Evolutionary conservation across 495 filamentous ascomycete genomes (phyloP), one percentile per base, ranked within the genome.

Genomic region (Annulohypoxylon maeteangense): DNA sequence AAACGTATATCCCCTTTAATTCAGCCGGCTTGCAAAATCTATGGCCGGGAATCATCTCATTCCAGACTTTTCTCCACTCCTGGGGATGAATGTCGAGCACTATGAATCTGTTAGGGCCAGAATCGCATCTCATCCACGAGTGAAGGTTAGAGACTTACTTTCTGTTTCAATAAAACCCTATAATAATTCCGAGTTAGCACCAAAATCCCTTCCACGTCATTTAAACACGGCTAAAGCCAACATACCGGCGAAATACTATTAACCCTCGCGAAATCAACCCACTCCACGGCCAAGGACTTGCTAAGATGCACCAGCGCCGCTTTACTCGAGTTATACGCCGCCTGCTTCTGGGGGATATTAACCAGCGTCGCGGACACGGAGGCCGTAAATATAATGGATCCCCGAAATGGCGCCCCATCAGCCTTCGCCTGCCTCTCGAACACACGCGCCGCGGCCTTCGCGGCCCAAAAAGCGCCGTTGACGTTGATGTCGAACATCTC

Each of bases 401-500:
- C 91, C 2, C 91, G 90, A 74, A 81, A 90, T 42, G 90, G 78
- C 51, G 89, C 87, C 1, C 74, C 59, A 18, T 53, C 74, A 5
- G 59, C 63, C 63, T 71, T 65, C 12, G 65, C 38, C 64, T 76
- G 90, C 62, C 82, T 85, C 72, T 92, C 86, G 86, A 93, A 93
- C 69, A 91, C 87, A 72, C 88, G 87, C 27, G 91, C 91, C 12
- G 87, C 88, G 22, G 89, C 89, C 71, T 90, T 87, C 1, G 90
- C 85, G 1, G 89, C 88, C 83, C 91, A 87, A 74, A 92, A 91
- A 12, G 90, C 89, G 16, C 91, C 91, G 0, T 88, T 91, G 61
- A 92, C 88, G 70, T 93, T 93, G 59, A 91, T 82, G 57, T 87
- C 86, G 75, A 93, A 85, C 88, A 93, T 90, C 57, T 82, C 82